Conservation (phyloP, 2,329 filamentous ascomycete genomes). For the Rhynchosporium agropyri region DNA sequence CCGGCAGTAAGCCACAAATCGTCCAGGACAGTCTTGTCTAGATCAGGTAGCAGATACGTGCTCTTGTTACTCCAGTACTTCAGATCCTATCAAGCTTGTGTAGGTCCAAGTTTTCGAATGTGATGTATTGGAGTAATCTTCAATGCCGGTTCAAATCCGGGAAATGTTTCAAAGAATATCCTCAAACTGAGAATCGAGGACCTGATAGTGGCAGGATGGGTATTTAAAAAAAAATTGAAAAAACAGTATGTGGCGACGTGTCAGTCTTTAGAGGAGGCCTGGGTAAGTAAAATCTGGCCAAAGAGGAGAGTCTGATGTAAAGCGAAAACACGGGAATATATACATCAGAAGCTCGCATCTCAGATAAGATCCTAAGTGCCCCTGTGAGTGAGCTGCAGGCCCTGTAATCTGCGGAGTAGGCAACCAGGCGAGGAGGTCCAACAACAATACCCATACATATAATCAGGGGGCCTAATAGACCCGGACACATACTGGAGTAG, state of each 20-base stretch:
- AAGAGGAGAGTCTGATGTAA: background rate
- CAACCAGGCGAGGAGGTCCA: conserved; percentile 22
- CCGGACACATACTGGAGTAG: conserved; percentile 3
- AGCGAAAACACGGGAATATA: conserved; percentile 29
- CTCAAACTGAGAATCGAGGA: conserved; percentile 9
- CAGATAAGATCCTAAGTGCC: conserved; percentile 25
- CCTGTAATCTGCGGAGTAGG: conserved; percentile 1
- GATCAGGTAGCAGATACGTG: conserved; percentile 8
- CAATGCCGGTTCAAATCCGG: background rate
- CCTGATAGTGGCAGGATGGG: conserved; percentile 1
- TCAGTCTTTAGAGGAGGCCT: conserved; percentile 14
- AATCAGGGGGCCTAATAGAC: conserved; percentile 5
- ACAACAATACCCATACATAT: conserved; percentile 15
- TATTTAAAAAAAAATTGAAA: background rate
- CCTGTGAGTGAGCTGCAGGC: conserved; percentile 25
- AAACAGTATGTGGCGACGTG: conserved; percentile 4
- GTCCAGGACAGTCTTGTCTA: conserved; percentile 11
- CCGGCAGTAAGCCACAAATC: conserved; percentile 29
- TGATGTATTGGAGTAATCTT: background rate
- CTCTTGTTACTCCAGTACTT: background rate
- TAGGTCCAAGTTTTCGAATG: no score
- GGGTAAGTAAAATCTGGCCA: conserved; percentile 27
- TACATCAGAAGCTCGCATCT: conserved; percentile 23
- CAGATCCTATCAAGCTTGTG: background rate
- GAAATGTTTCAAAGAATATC: conserved; percentile 4